phyloP scores from a whole-genome alignment of 2,329 filamentous ascomycete genomes.

The Ampelomyces quisqualis region DNA sequence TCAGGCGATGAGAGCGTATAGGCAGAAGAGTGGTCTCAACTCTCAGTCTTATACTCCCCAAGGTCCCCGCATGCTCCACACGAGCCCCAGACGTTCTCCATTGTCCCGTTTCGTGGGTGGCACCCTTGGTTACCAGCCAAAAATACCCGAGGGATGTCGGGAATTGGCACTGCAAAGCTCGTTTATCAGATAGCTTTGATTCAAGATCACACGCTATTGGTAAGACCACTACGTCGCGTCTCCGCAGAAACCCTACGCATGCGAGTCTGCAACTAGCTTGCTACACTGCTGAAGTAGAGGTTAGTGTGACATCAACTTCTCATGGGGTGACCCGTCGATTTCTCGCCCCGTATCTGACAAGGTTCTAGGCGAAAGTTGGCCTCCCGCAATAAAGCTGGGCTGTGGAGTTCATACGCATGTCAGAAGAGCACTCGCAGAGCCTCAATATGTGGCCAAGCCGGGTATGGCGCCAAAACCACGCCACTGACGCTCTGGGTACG shows the following conservation, averaged over 20 bases:
- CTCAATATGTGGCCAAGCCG: conserved; percentile 3
- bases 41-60: background rate
- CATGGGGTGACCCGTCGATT: background rate
- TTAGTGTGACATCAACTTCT: too few relatives aligned
- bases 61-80: background rate
- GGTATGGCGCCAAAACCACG: conserved; percentile 1
- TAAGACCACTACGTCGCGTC: background rate
- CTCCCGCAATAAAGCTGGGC: background rate
- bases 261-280: too few relatives aligned
- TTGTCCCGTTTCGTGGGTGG: background rate
- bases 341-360: background rate
- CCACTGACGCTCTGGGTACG: background rate
- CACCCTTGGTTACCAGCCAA: background rate
- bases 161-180: conserved; percentile 1
- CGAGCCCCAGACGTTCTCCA: background rate
- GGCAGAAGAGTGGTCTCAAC: background rate
- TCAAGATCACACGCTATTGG: background rate
- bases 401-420: background rate
- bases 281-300: too few relatives aligned
- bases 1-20: background rate
- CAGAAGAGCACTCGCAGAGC: background rate
- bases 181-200: background rate
- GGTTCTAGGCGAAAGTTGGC: background rate
- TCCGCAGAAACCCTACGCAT: too few relatives aligned
- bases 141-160: background rate